Base-by-base conservation (phyloP, 2,329 filamentous ascomycete genomes). In the Didymella keratinophila region DNA sequence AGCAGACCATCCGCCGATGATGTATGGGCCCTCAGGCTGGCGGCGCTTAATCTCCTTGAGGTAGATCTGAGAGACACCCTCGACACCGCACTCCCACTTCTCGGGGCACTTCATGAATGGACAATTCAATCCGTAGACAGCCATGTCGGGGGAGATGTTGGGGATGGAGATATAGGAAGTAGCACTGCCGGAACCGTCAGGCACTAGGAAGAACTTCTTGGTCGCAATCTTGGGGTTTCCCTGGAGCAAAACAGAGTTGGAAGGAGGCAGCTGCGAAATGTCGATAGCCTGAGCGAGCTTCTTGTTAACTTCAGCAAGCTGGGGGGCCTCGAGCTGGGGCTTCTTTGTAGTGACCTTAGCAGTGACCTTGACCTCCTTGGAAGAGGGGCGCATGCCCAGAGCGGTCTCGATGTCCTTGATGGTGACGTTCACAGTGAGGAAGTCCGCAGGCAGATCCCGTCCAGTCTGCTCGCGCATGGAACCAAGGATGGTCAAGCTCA, bases 61-160 rank as follows among this genome's bases (percentile, higher is more conserved):
- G 76, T 88, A 90, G 71, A 88, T 84, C 64, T 82, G 77, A 6
- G 87, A 85, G 71, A 89, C 86, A 25, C 86, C 86, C 67, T 87
- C 84, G 52, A 90, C 85, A 58, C 87, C 87, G 67, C 86, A 88
- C 27, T 82, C 83, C 78, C 84, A 89, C 67, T 88, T 84, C 58
- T 87, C 83, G 0, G 88, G 88, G 1, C 82, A 85, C 78, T 87
- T 89, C 86, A 90, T 87, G 78, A 87, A 91, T 4, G 88, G 88
- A 47, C 86, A 90, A 76, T 90, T 90, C 64, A 91, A 76, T 52
- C 82, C 82, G 65, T 80, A 83, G 11, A 83, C 81, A 47, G 78
- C 79, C 64, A 83, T 76, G 61, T 83, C 79, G n/a, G 78, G 71
- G 27, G 80, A 80, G 47, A 84, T 79, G 62, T 85, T 83, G 43